Conservation (phyloP, 495 filamentous ascomycete genomes). For the Glarea lozoyensis region DNA sequence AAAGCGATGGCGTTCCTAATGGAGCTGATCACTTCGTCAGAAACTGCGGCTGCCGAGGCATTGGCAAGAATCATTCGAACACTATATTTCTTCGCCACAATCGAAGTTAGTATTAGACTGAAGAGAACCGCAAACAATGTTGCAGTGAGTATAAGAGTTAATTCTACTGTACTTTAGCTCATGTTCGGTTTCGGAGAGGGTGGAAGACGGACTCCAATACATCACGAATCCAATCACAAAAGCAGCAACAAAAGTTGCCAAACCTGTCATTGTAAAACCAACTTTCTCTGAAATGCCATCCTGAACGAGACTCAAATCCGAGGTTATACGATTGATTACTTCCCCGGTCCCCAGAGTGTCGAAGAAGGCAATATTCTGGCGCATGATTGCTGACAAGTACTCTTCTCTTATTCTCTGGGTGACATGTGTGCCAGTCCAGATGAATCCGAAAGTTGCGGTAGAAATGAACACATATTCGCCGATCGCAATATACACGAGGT, state of each 20-base stretch:
- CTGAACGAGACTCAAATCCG: constrained; percentile 49
- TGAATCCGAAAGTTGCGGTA: background rate
- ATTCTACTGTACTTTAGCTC: too few species aligned
- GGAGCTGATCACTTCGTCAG: background rate
- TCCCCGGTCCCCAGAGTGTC: constrained; percentile 49
- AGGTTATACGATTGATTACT: constrained; percentile 46
- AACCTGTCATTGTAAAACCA: constrained; percentile 31
- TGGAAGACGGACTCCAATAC: constrained; percentile 32
- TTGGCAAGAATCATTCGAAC: background rate
- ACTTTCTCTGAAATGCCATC: constrained; percentile 15
- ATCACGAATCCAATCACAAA: constrained; percentile 50
- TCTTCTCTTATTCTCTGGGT: constrained; percentile 50
- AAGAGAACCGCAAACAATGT: constrained; percentile 1
- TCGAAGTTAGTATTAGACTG: background rate
- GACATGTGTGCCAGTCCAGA: constrained; percentile 14
- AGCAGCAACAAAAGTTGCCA: constrained; percentile 52
- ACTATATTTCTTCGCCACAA: background rate
- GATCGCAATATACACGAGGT: background rate
- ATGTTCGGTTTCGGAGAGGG: constrained; percentile 41
- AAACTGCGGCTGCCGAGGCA: background rate
- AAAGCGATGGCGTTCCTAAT: background rate
- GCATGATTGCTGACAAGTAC: constrained; percentile 47
- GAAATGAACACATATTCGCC: background rate
- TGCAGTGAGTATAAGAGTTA: too few species aligned
- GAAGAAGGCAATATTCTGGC: constrained; percentile 54